Percentiles rank a stretch among this genome's conserved stretches.
Evolutionary conservation across 192 early-diverging fungal genomes (phyloP).

Genomic region (Chytriomyces confervae): DNA sequence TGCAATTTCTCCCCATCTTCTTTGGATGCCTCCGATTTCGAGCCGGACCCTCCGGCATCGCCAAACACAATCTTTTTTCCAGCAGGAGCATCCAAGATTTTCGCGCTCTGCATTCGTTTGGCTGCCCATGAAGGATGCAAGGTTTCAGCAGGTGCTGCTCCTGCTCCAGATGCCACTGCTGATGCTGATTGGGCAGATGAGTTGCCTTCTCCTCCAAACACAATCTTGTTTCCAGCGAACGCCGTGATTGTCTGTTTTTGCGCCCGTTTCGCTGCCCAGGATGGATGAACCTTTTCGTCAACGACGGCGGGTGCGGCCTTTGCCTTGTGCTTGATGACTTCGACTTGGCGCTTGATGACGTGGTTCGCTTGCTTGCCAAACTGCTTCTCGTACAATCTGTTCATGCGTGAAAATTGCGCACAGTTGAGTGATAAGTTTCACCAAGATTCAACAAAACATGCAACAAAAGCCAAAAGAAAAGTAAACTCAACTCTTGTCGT

Average conservation of each 20-base stretch:
- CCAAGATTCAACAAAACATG: slow-evolving; percentile 21
- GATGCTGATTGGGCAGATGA: background rate
- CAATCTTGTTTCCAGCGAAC: slow-evolving; percentile 18
- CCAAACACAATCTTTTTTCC: background rate
- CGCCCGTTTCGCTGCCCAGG: slow-evolving; percentile 28
- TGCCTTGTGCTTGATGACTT: slow-evolving; percentile 23
- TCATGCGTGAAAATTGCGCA: background rate
- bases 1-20: slow-evolving; percentile 28
- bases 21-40: background rate
- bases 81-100: background rate
- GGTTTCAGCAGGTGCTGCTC: slow-evolving; percentile 3
- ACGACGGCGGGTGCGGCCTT: background rate
- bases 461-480: background rate
- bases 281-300: slow-evolving; percentile 23
- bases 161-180: background rate
- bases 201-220: slow-evolving; percentile 13
- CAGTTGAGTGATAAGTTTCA: background rate
- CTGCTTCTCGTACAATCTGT: slow-evolving; percentile 44
- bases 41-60: slow-evolving; percentile 32
- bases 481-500: slow-evolving; percentile 45
- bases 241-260: slow-evolving; percentile 15
- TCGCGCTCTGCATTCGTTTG: slow-evolving; percentile 34
- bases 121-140: slow-evolving; percentile 51
- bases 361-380: slow-evolving; percentile 52
- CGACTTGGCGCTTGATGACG: slow-evolving; percentile 19